Base-by-base conservation (phyloP, 2,329 filamentous ascomycete species). In the Aspergillus niger region DNA sequence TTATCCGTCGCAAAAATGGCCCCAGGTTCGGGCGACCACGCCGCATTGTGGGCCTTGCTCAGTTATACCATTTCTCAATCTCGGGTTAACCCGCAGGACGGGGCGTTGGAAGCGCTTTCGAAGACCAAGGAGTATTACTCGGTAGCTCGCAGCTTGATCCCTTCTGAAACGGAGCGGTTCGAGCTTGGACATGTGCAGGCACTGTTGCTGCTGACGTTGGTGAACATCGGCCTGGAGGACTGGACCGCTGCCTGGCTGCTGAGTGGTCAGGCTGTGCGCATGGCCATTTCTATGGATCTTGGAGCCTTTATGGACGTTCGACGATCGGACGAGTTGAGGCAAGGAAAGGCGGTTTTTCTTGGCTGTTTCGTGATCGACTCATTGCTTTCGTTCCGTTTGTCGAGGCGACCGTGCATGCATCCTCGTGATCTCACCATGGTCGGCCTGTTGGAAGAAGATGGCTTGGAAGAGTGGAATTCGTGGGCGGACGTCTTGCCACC, bases 391-490 rank as follows among this genome's bases (percentile, higher is more conserved):
- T 74, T 80, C 26, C 78, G 81, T 13, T 72, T 85, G 13, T 75
- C 74, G 5, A 72, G 78, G 22, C 72, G 74, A 8, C 78, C 81
- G 2, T 80, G 82, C 62, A 76, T 85, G 60, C 76, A 74, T 44
- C 63, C 74, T 22, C 78, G 79, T 10, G 82, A 85, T 59, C 71
- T 85, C 36, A 72, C 78, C 22, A 70, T 75, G 26, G 71, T 81
- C n/a, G 81, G 82, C 8, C 73, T 79, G 3, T 74, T 90, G 5
- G 80, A 86, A 41, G 88, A 90, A 70, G 86, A 90, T 65, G 87
- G 87, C 1, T 75, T 89, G 15, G 89, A 91, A 68, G 89, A 91
- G 74, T 91, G 89, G 89, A 87, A 89, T 62, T 86, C 87, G 0
- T 92, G 89, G 89, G 79, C 80, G 4, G 84, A 86, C 47, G 72